phyloP scores from a whole-genome alignment of 2,329 filamentous ascomycete genomes.

The Sarocladium oryzae region DNA sequence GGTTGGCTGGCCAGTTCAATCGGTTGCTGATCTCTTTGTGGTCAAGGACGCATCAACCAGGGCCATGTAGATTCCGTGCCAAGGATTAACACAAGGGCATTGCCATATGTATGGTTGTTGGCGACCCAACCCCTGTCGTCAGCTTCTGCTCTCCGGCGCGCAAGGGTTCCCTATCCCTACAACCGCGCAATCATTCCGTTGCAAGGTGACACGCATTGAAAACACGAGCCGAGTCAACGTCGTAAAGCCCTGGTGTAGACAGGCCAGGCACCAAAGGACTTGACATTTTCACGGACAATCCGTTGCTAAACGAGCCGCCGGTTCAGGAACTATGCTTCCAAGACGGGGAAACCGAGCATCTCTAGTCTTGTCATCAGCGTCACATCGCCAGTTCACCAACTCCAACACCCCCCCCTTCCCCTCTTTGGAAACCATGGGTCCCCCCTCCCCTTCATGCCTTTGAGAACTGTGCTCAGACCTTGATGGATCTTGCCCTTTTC shows the following conservation, averaged over 20 bases:
- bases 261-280: no score
- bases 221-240: not conserved
- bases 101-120: not conserved
- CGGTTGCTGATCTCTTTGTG: no score
- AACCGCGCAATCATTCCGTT: not conserved
- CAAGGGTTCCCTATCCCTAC: not conserved
- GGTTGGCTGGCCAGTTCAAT: no score
- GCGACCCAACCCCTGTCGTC: not conserved
- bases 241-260: no score
- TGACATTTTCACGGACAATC: no score
- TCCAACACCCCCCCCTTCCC: not conserved
- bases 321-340: not conserved
- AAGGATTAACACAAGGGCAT: no score
- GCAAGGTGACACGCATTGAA: conserved; percentile 8
- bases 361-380: conserved; percentile 3
- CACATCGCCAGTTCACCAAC: not conserved
- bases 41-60: no score
- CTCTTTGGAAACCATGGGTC: not conserved
- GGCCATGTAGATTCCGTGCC: no score
- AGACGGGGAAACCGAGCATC: not conserved
- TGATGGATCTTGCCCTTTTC: no score
- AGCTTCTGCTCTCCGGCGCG: not conserved
- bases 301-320: no score
- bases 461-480: not conserved
- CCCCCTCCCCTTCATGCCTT: not conserved